Conservation (phyloP, 352 stramenopile species). For the Globisporangium spinosum region DNA sequence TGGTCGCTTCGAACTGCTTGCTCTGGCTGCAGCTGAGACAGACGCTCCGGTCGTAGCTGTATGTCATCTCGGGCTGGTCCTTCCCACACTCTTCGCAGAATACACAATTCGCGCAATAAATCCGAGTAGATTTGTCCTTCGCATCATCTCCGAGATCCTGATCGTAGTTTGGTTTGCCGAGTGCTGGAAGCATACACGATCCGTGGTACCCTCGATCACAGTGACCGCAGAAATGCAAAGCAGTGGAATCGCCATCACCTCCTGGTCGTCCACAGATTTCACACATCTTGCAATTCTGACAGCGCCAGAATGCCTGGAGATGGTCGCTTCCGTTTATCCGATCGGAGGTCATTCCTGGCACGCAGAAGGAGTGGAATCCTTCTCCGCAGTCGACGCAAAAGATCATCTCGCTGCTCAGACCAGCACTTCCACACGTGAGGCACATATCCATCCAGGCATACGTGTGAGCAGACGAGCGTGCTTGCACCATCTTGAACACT, state of each 20-base stretch:
- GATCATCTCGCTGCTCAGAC: conserved; percentile 75
- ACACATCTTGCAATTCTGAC: conserved; percentile 95
- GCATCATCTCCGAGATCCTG: conserved; percentile 13
- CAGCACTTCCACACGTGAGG: conserved; percentile 86
- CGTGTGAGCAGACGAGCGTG: conserved; percentile 73
- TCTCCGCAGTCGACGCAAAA: conserved; percentile 97
- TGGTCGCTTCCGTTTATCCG: conserved; percentile 35
- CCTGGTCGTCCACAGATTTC: conserved; percentile 85
- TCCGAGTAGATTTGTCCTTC: conserved; percentile 8
- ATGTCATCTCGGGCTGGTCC: conserved; percentile 40
- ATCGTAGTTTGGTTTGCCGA: conserved; percentile 20
- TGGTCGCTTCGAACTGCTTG: conserved; percentile 45
- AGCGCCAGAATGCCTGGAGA: conserved; percentile 87
- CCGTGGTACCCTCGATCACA: conserved; percentile 61
- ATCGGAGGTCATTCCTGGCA: conserved; percentile 34
- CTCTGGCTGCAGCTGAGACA: conserved; percentile 61
- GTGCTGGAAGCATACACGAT: conserved; percentile 42
- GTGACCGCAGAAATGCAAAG: conserved; percentile 34
- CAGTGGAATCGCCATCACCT: conserved; percentile 20
- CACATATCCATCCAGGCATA: conserved; percentile 92
- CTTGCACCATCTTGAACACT: conserved; percentile 74
- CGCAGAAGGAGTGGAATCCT: conserved; percentile 93
- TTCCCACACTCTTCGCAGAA: conserved; percentile 51
- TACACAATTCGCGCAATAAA: conserved; percentile 75
- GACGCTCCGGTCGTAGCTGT: conserved; percentile 56